These are phyloP conservation scores for Candida tetrigidarum DNA, from an alignment of 1,139 yeast species.

Conservation along the genomic window DNA sequence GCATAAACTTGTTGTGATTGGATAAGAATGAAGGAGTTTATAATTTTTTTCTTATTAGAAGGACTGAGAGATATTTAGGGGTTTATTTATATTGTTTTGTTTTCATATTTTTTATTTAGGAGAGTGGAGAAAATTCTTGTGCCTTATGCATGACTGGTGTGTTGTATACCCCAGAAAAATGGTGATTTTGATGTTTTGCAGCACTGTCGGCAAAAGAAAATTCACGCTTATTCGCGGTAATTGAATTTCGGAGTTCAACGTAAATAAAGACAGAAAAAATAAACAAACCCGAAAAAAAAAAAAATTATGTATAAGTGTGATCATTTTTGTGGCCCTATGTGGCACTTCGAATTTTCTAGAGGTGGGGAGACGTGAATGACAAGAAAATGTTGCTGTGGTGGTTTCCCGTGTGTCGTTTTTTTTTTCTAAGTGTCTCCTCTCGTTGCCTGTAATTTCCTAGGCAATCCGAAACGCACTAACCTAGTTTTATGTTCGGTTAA, in stretches of 20 bases:
- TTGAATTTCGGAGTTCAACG: not conserved
- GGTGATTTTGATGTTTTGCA: not conserved
- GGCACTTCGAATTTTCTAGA: no score
- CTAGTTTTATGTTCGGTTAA: no score
- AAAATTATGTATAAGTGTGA: no score
- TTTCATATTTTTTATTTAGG: not conserved
- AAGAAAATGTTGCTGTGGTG: no score
- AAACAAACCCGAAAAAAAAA: no score
- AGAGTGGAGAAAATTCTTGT: not conserved
- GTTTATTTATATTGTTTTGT: not conserved
- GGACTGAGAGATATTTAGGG: not conserved
- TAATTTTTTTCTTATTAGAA: not conserved
- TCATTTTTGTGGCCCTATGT: no score
- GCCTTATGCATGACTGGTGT: not conserved
- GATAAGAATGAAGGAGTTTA: not conserved
- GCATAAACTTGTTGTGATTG: not conserved
- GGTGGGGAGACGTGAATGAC: no score
- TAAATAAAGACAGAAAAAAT: no score
- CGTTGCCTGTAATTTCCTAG: no score
- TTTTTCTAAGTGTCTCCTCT: no score
- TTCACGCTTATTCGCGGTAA: slow-evolving; percentile 5
- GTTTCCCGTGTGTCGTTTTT: no score
- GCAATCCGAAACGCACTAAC: no score
- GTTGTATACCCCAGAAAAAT: not conserved
- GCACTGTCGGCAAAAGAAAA: not conserved